Evolutionary conservation across 2,329 filamentous ascomycete genomes (phyloP).

Genomic region (Cladophialophora exuberans): DNA sequence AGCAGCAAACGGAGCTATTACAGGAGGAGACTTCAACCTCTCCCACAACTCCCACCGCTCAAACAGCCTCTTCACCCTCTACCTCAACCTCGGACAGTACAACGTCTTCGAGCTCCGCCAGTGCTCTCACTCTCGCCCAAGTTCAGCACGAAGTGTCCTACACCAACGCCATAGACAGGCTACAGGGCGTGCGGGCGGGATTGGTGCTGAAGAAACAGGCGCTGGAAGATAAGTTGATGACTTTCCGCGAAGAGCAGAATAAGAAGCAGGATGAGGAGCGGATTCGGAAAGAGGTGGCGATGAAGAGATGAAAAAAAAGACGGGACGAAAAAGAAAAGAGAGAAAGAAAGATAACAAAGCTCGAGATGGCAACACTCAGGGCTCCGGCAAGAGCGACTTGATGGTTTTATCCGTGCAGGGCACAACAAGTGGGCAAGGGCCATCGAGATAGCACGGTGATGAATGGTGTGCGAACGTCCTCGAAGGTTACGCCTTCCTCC

Average conservation of each 20-base stretch:
- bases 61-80: background rate
- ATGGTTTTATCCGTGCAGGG: too few species aligned
- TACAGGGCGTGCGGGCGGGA: constrained; percentile 23
- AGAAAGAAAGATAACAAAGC: too few species aligned
- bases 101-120: too few species aligned
- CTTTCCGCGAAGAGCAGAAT: constrained; percentile 18
- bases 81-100: too few species aligned
- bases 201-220: constrained; percentile 23
- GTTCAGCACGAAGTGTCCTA: constrained; percentile 3
- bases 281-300: constrained; percentile 18
- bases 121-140: background rate
- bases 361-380: too few species aligned
- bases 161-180: constrained; percentile 10
- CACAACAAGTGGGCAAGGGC: too few species aligned
- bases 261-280: constrained; percentile 16
- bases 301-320: constrained; percentile 16
- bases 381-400: too few species aligned
- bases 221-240: constrained; percentile 21
- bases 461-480: too few species aligned
- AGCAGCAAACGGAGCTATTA: constrained; percentile 3
- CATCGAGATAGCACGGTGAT: too few species aligned
- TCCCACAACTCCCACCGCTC: background rate
- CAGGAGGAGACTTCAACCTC: background rate
- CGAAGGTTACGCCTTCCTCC: too few species aligned
- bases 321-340: too few species aligned